Evolutionary conservation across 139 green algal genomes (phyloP).

Genomic region (Volvox reticuliferus): DNA sequence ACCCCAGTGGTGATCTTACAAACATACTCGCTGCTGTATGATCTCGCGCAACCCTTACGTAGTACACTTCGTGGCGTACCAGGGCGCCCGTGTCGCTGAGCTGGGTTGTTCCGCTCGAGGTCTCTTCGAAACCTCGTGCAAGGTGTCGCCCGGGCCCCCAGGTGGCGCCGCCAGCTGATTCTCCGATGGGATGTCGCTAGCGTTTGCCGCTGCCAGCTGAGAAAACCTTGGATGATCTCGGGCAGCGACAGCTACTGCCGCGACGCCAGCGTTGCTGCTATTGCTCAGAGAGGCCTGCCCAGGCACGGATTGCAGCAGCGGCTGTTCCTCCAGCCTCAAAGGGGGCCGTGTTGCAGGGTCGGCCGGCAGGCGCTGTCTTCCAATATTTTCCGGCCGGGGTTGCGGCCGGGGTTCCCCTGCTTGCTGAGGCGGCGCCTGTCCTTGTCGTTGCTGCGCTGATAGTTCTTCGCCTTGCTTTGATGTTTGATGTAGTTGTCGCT

Average conservation of each 20-base stretch:
- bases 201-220: too few relatives aligned
- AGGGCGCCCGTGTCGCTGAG: too few relatives aligned
- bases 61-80: neutral
- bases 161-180: neutral
- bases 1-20: too few relatives aligned
- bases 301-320: neutral
- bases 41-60: too few relatives aligned
- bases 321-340: neutral
- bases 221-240: too few relatives aligned
- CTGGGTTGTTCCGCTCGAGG: neutral
- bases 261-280: neutral
- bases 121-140: too few relatives aligned
- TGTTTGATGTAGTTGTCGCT: neutral
- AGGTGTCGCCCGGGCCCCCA: too few relatives aligned
- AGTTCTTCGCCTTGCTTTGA: neutral
- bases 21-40: too few relatives aligned
- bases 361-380: neutral
- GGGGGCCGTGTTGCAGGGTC: neutral
- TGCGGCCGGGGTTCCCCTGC: neutral
- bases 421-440: neutral
- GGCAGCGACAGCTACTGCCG: neutral
- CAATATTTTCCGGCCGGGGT: neutral
- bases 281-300: neutral
- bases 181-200: too few relatives aligned
- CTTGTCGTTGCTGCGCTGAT: neutral